Conservation (phyloP, 805 yeast species). For the Vanderwaltozyma polyspora region DNA sequence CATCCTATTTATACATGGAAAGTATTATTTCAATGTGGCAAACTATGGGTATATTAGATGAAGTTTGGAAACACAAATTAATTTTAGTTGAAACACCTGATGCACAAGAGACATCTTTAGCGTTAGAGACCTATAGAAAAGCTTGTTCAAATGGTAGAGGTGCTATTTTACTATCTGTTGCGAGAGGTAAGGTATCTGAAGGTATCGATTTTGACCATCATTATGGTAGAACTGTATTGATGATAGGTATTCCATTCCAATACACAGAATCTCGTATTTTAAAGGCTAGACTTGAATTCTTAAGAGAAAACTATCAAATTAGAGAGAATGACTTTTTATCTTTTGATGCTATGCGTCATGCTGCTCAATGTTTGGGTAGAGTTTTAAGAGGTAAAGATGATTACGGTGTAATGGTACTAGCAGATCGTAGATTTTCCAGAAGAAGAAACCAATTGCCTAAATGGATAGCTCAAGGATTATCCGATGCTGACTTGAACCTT, state of each 20-base stretch:
- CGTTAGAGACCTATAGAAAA: constrained; percentile 86
- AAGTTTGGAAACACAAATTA: constrained; percentile 94
- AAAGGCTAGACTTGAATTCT: constrained; percentile 87
- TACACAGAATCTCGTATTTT: constrained; percentile 93
- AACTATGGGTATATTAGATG: constrained; percentile 93
- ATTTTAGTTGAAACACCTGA: constrained; percentile 97
- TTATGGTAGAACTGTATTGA: constrained; percentile 90
- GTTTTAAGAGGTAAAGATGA: constrained; percentile 97
- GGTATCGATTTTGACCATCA: constrained; percentile 99
- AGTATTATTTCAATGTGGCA: constrained; percentile 98
- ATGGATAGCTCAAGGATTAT: constrained; percentile 91
- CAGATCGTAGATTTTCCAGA: constrained; percentile 83
- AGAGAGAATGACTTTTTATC: constrained; percentile 90
- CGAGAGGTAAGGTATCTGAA: constrained; percentile 97
- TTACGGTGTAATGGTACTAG: constrained; percentile 96
- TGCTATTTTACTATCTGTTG: constrained; percentile 90
- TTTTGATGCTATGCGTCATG: constrained; percentile 99
- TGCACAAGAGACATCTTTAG: constrained; percentile 95
- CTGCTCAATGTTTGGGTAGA: constrained; percentile 96
- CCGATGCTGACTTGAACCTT: constrained; percentile 82
- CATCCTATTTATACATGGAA: constrained; percentile 95
- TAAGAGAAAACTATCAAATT: constrained; percentile 86
- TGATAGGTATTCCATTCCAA: constrained; percentile 99
- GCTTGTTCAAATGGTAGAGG: constrained; percentile 98
- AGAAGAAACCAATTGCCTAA: constrained; percentile 85